Percentiles rank a stretch among this genome's conserved stretches.
Evolutionary conservation across 2,329 filamentous ascomycete genomes (phyloP).

Genomic region (Zopfia rhizophila): DNA sequence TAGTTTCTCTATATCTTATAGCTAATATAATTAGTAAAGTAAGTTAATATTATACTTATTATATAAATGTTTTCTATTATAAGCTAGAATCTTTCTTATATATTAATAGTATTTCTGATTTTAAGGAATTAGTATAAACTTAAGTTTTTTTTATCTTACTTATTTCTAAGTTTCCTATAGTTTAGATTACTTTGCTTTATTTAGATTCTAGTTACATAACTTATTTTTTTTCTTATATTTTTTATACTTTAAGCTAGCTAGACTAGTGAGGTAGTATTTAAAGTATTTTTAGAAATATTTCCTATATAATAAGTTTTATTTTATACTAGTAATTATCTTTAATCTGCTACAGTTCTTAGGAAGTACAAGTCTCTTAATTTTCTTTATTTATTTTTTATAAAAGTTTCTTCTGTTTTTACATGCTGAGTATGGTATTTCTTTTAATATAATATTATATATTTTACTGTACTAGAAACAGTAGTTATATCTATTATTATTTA

Average conservation of each 20-base stretch:
- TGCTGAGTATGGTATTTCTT: too few relatives aligned
- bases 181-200: conserved; percentile 1
- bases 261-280: neutral
- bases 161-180: conserved; percentile 1
- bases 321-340: conserved; percentile 1
- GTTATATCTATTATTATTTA: too few relatives aligned
- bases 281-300: neutral
- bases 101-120: conserved; percentile 7
- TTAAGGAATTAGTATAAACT: neutral
- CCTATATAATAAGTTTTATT: neutral
- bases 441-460: too few relatives aligned
- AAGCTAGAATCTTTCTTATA: conserved; percentile 1
- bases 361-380: conserved; percentile 3
- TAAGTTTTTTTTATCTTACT: conserved; percentile 7
- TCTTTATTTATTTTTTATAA: neutral
- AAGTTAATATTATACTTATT: too few relatives aligned
- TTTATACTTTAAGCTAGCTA: neutral
- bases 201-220: conserved; percentile 2
- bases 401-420: neutral
- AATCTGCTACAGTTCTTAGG: neutral
- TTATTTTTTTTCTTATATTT: conserved; percentile 2
- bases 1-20: too few relatives aligned
- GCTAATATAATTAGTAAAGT: too few relatives aligned
- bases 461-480: too few relatives aligned
- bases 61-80: too few relatives aligned